Conservation (phyloP, 2,329 filamentous ascomycete genomes). For the Monosporascus sp. region DNA sequence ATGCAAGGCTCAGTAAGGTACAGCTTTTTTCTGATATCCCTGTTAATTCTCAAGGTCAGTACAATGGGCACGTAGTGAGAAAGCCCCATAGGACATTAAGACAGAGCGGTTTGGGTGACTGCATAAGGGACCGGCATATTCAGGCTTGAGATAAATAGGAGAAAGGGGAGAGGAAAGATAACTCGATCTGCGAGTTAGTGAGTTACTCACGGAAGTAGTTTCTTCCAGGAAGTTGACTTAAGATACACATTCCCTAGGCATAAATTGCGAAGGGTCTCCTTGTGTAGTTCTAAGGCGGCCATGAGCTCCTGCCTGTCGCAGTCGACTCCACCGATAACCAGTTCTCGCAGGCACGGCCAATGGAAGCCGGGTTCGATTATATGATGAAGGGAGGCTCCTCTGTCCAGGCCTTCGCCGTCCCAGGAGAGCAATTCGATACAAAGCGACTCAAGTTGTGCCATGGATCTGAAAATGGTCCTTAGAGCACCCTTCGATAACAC, state of each 20-base stretch:
- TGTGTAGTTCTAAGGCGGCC: conserved; percentile 17
- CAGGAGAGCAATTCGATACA: conserved; percentile 13
- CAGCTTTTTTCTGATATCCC: conserved; percentile 18
- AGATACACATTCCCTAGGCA: conserved; percentile 19
- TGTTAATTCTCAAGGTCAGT: not conserved
- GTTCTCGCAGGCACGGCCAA: conserved; percentile 17
- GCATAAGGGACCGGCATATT: not conserved
- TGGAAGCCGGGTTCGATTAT: conserved; percentile 18
- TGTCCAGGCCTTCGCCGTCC: conserved; percentile 4
- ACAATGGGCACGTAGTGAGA: too few relatives aligned
- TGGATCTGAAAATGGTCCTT: conserved; percentile 17
- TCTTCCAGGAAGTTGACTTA: conserved; percentile 17
- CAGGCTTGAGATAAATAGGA: not conserved
- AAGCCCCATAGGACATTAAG: too few relatives aligned
- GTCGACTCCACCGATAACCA: conserved; percentile 16
- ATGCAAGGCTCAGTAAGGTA: conserved; percentile 18
- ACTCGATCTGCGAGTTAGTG: not conserved
- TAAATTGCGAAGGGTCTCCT: conserved; percentile 17
- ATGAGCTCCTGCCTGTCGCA: conserved; percentile 19
- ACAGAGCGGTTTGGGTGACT: too few relatives aligned
- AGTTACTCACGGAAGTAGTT: conserved; percentile 11
- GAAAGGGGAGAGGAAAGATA: not conserved
- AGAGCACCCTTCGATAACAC: conserved; percentile 15
- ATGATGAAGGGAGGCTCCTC: conserved; percentile 10
- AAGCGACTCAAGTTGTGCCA: conserved; percentile 17